Percentiles rank a stretch among this genome's conserved stretches.
Evolutionary conservation across 345 rosid genomes (phyloP).

Genomic region (Salix arbutifolia): DNA sequence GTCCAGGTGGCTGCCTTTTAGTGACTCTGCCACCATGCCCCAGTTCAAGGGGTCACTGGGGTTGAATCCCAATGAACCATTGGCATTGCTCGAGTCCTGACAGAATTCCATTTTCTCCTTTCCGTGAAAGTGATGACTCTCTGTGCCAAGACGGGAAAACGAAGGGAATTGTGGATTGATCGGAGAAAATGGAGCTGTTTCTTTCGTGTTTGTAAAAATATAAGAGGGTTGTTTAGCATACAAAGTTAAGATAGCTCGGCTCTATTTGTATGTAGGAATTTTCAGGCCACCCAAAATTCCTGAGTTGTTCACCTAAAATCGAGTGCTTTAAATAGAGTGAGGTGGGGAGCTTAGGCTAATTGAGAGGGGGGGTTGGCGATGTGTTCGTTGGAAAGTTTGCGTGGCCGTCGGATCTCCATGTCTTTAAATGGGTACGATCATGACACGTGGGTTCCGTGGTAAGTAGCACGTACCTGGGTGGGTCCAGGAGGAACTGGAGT

Average conservation of each 20-base stretch:
- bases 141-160: neutral
- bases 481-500: neutral
- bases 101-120: conserved; percentile 1
- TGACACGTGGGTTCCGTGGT: neutral
- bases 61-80: neutral
- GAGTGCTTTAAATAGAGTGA: conserved; percentile 25
- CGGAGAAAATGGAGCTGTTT: neutral
- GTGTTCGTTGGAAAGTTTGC: conserved; percentile 35
- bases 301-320: neutral
- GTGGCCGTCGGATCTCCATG: conserved; percentile 28
- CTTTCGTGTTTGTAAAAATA: no score
- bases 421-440: neutral
- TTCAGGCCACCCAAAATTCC: conserved; percentile 25
- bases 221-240: neutral
- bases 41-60: conserved; percentile 62
- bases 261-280: neutral
- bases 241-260: no score
- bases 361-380: conserved; percentile 30
- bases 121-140: neutral
- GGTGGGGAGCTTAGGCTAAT: neutral
- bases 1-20: conserved; percentile 78
- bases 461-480: neutral
- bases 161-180: neutral
- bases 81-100: neutral
- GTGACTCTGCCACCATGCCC: conserved; percentile 57